Percentiles rank a stretch among this genome's conserved stretches.
Evolutionary conservation across 2,329 filamentous ascomycete species (phyloP).

Genomic region (Cucurbitaria berberidis): DNA sequence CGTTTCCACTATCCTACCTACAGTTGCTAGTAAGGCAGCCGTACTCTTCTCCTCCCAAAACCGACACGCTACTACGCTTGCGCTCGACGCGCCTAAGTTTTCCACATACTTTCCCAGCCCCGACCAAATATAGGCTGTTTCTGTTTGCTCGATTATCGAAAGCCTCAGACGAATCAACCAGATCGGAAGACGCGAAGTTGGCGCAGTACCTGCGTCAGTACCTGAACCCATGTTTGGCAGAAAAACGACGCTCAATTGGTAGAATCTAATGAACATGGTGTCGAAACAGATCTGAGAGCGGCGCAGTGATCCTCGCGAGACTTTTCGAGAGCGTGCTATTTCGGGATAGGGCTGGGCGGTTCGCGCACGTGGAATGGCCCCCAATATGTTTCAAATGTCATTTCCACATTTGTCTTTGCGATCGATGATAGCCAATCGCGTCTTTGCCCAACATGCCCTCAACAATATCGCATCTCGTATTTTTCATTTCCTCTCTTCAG

Average conservation of each 20-base stretch:
- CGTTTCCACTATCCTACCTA: background rate
- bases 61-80: background rate
- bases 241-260: slow-evolving; percentile 20
- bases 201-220: slow-evolving; percentile 8
- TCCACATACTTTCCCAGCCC: background rate
- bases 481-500: slow-evolving; percentile 13
- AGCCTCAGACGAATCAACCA: background rate
- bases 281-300: slow-evolving; percentile 21
- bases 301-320: slow-evolving; percentile 20
- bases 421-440: background rate
- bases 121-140: background rate
- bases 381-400: slow-evolving; percentile 3
- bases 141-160: background rate
- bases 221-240: slow-evolving; percentile 24
- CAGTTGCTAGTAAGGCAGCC: background rate
- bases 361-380: slow-evolving; percentile 3
- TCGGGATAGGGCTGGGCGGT: slow-evolving; percentile 19
- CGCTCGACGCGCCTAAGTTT: background rate
- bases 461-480: slow-evolving; percentile 3
- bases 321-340: slow-evolving; percentile 16
- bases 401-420: slow-evolving; percentile 5
- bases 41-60: background rate
- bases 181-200: background rate
- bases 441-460: background rate
- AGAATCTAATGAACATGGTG: background rate